phyloP scores from a whole-genome alignment of 768 basidiomycete species.

The Suillus subaureus region DNA sequence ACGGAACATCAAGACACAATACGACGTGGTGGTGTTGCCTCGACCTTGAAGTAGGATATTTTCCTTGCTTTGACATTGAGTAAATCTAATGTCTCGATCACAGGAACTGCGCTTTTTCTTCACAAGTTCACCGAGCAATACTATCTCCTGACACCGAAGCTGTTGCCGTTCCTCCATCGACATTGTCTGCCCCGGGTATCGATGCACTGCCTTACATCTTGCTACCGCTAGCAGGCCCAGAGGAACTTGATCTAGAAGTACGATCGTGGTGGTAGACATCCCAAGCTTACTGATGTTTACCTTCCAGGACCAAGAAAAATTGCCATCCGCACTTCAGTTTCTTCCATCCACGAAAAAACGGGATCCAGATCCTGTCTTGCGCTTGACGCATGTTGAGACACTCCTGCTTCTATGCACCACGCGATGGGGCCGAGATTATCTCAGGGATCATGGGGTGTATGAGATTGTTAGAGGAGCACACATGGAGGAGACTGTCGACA shows the following conservation, averaged over 20 bases:
- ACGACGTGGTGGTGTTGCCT: slow-evolving; percentile 83
- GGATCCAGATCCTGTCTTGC: slow-evolving; percentile 74
- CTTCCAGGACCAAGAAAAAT: slow-evolving; percentile 80
- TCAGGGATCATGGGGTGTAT: slow-evolving; percentile 83
- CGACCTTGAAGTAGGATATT: slow-evolving; percentile 76
- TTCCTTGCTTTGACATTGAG: slow-evolving; percentile 5
- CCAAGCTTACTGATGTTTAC: slow-evolving; percentile 5
- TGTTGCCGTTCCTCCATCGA: slow-evolving; percentile 61
- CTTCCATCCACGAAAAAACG: slow-evolving; percentile 82
- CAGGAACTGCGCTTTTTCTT: slow-evolving; percentile 82
- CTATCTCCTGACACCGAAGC: slow-evolving; percentile 62
- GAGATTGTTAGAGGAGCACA: slow-evolving; percentile 81
- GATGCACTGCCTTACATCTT: slow-evolving; percentile 85
- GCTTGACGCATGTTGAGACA: slow-evolving; percentile 87
- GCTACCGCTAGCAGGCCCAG: slow-evolving; percentile 90
- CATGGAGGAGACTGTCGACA: slow-evolving; percentile 75
- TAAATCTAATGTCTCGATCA: slow-evolving; percentile 14
- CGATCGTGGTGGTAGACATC: slow-evolving; percentile 13
- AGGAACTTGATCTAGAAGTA: slow-evolving; percentile 93
- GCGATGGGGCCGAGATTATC: slow-evolving; percentile 81
- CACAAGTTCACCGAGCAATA: slow-evolving; percentile 68
- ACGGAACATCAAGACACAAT: slow-evolving; percentile 90
- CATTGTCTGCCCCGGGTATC: slow-evolving; percentile 68
- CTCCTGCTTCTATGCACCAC: slow-evolving; percentile 88
- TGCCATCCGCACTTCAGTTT: slow-evolving; percentile 85